Percentiles rank a stretch among this genome's conserved stretches.
These are phyloP conservation scores for Arachis hypogaea DNA, from an alignment of 306 rosid genomes.

Conservation along the genomic window DNA sequence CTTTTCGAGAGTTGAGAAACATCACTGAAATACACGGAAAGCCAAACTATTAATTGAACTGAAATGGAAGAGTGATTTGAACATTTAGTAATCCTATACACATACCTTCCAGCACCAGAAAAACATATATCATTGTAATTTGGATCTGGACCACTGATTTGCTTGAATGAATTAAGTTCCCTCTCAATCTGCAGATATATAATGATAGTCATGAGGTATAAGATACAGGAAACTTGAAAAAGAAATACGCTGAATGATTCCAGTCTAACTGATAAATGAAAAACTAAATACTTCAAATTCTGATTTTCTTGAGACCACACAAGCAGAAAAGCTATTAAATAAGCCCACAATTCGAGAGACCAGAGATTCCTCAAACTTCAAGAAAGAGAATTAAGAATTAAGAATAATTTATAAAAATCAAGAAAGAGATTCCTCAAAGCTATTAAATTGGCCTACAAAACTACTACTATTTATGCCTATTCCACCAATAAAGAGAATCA, in stretches of 20 bases:
- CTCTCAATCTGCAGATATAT: conserved; percentile 63
- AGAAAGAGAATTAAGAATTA: not conserved
- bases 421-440: too few species aligned
- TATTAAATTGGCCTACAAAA: too few species aligned
- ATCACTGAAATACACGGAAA: conserved; percentile 57
- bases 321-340: not conserved
- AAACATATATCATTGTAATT: conserved; percentile 82
- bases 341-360: conserved; percentile 3
- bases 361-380: conserved; percentile 12
- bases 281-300: conserved; percentile 31
- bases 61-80: conserved; percentile 16
- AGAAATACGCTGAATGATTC: not conserved
- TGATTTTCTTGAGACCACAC: conserved; percentile 19
- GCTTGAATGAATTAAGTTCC: conserved; percentile 67
- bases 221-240: conserved; percentile 21
- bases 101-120: conserved; percentile 88
- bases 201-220: conserved; percentile 14
- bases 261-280: conserved; percentile 17
- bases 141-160: conserved; percentile 89
- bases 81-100: conserved; percentile 28
- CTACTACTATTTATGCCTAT: not conserved
- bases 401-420: not conserved
- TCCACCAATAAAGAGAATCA: not conserved
- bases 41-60: conserved; percentile 38
- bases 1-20: conserved; percentile 60